Evolutionary conservation across 169 alveolate species (phyloP).

Genomic region (Perkinsus chesapeaki): DNA sequence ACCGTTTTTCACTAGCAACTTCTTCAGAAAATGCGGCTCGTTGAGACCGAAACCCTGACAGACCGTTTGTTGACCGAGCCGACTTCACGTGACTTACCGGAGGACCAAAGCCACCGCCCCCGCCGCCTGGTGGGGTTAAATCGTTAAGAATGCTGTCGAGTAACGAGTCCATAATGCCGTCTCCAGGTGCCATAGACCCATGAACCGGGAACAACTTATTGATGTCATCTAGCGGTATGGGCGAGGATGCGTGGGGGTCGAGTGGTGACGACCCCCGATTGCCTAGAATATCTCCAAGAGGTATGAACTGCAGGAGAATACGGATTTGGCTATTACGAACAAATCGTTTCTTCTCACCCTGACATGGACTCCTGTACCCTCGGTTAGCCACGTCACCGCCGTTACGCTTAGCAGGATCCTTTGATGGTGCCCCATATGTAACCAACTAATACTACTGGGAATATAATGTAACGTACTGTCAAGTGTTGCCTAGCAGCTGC

Average conservation of each 20-base stretch:
- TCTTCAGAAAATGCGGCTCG: not conserved
- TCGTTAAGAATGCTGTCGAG: not conserved
- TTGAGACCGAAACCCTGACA: not conserved
- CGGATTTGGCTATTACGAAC: not conserved
- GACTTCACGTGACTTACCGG: not conserved
- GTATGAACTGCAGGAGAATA: not conserved
- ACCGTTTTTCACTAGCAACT: not conserved
- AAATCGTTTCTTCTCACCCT: not conserved
- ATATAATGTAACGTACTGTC: too few species aligned
- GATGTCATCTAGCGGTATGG: not conserved
- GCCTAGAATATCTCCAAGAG: not conserved
- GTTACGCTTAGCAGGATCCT: not conserved
- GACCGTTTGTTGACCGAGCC: not conserved
- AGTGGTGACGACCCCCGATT: not conserved
- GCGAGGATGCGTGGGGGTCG: not conserved
- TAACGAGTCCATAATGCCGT: not conserved
- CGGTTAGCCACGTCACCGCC: not conserved
- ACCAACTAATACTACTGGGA: too few species aligned
- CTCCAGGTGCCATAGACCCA: not conserved
- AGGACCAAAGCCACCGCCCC: not conserved
- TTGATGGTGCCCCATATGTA: not conserved
- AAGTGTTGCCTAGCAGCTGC: too few species aligned
- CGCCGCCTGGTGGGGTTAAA: too few species aligned
- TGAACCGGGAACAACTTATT: not conserved
- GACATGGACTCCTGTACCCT: not conserved